phyloP scores from a whole-genome alignment of 495 filamentous ascomycete genomes.

The Penicillium riverlandense region DNA sequence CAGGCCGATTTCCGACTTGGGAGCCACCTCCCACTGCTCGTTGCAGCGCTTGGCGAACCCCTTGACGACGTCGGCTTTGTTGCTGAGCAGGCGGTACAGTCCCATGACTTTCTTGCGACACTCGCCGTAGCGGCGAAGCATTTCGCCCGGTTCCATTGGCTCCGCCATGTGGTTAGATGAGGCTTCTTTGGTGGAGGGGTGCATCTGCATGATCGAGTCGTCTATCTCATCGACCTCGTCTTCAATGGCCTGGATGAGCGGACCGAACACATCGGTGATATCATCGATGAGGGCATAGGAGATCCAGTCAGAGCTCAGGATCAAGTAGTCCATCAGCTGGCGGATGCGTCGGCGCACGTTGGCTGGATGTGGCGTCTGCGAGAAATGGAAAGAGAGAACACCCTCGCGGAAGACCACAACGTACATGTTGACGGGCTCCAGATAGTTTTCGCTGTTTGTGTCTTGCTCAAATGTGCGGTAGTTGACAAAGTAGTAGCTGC shows the following conservation, averaged over 20 bases:
- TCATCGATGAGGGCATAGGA: slow-evolving; percentile 97
- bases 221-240: slow-evolving; percentile 88
- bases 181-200: slow-evolving; percentile 48
- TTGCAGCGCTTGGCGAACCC: slow-evolving; percentile 98
- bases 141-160: slow-evolving; percentile 62
- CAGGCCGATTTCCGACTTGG: slow-evolving; percentile 87
- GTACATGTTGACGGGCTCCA: slow-evolving; percentile 96
- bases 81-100: slow-evolving; percentile 84
- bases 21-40: slow-evolving; percentile 95
- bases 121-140: slow-evolving; percentile 85
- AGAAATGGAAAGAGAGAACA: slow-evolving; percentile 92
- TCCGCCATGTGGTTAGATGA: slow-evolving; percentile 18
- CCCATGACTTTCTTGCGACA: slow-evolving; percentile 96
- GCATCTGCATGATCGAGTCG: slow-evolving; percentile 69
- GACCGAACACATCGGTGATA: slow-evolving; percentile 91
- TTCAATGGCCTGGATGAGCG: slow-evolving; percentile 82
- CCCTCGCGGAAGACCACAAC: slow-evolving; percentile 95
- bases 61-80: slow-evolving; percentile 98
- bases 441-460: slow-evolving; percentile 73
- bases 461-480: slow-evolving; percentile 97
- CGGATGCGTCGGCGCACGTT: slow-evolving; percentile 91
- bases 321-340: slow-evolving; percentile 89
- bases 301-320: slow-evolving; percentile 93
- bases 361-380: slow-evolving; percentile 84
- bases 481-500: slow-evolving; percentile 96